Percentiles rank a stretch among this genome's conserved stretches.
These are phyloP conservation scores for Auxenochlorella pyrenoidosa DNA, from an alignment of 139 green algal species.

Conservation along the genomic window DNA sequence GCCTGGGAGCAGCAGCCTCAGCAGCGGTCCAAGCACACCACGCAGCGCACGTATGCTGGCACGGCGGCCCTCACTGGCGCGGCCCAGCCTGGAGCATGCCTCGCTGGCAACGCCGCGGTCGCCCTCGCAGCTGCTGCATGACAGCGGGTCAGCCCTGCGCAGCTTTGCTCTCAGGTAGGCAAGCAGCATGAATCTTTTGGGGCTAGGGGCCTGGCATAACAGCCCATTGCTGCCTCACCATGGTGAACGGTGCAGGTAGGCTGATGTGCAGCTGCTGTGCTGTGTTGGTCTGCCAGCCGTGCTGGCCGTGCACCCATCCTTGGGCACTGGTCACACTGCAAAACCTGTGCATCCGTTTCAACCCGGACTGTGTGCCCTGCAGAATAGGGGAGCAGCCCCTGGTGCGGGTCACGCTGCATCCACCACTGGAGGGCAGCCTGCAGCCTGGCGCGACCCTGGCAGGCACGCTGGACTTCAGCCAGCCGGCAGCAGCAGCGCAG, in stretches of 20 bases:
- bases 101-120: background rate
- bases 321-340: too few relatives aligned
- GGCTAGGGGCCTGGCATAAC: background rate
- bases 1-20: background rate
- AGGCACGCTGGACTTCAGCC: slow-evolving; percentile 73
- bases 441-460: slow-evolving; percentile 73
- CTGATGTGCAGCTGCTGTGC: background rate
- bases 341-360: background rate
- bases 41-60: background rate
- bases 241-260: too few relatives aligned
- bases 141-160: slow-evolving; percentile 7
- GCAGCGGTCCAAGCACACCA: background rate
- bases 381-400: slow-evolving; percentile 60
- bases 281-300: background rate
- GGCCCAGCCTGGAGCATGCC: slow-evolving; percentile 13
- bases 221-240: too few relatives aligned
- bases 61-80: background rate
- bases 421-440: slow-evolving; percentile 65
- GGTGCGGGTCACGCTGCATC: slow-evolving; percentile 66
- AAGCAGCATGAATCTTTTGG: background rate
- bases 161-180: slow-evolving; percentile 34
- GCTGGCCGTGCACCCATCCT: too few relatives aligned
- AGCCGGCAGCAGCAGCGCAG: slow-evolving; percentile 14
- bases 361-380: background rate
- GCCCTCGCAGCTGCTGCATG: background rate